Evolutionary conservation across 768 basidiomycete species (phyloP), one percentile per base, ranked within the genome.

Genomic region (Lactarius psammicola): DNA sequence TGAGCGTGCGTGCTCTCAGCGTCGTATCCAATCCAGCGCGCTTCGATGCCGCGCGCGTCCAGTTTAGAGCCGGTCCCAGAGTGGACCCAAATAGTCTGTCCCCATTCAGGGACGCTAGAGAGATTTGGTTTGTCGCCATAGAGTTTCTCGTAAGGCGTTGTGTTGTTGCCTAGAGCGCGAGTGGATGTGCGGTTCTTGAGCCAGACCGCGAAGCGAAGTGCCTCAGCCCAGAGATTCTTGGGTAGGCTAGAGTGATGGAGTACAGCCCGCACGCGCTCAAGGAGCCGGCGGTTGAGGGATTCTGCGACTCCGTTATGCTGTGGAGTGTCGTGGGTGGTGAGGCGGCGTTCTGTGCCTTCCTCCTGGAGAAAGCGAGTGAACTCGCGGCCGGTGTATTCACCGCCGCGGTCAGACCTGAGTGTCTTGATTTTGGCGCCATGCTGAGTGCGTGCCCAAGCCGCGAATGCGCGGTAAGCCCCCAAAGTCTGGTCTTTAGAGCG

Each of bases 111-210:
- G n/a, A n/a, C n/a, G n/a, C n/a, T n/a, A 0, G 63, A 56, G 4
- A 78, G 55, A 36, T 77, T 56, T 8, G 77, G 76, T 61, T 76
- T 76, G 54, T 38, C 11, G 17, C 72, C 65, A 3, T 57, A 61
- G 18, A 34, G 62, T 4, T 56, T 62, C 58, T 77, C 74, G 9
- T 73, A 57, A 2, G 75, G 77, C 1, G 74, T 76, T 9, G 8
- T n/a, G 30, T 61, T 69, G 20, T 69, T 69, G 4, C 38, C 63
- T 17, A 73, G 60, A 2, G 70, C 57, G 3, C 63, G 69, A 63
- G 15, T 71, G 58, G 30, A 76, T 36, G 44, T 8, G 20, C 7
- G 18, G 8, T 44, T 44, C 3, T 44, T 44, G 0, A 44, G 20
- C 42, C 71, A 76, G 17, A 60, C 59, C 0, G 68, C 67, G 51